These are phyloP conservation scores for Cordyceps fumosorosea DNA, from an alignment of 2,329 filamentous ascomycete genomes.

Conservation along the genomic window DNA sequence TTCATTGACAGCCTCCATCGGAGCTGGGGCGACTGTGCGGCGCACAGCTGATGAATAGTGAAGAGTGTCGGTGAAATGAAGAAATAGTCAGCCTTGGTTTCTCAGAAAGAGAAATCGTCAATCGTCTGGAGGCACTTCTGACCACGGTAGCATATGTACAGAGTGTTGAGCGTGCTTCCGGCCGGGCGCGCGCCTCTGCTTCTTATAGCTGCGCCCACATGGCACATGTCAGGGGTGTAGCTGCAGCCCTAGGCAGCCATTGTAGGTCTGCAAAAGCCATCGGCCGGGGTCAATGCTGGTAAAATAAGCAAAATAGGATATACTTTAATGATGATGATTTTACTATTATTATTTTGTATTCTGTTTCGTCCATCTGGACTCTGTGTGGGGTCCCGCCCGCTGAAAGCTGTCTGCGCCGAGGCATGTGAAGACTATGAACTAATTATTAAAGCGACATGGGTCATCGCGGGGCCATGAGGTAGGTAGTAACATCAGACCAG, in stretches of 20 bases:
- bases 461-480: background rate
- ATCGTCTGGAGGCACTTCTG: background rate
- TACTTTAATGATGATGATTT: no score
- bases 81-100: background rate
- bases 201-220: background rate
- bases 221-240: no score
- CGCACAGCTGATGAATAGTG: background rate
- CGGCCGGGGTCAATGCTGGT: no score
- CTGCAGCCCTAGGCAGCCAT: no score
- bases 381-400: no score
- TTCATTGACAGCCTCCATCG: constrained; percentile 35
- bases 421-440: background rate
- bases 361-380: background rate
- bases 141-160: background rate
- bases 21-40: background rate
- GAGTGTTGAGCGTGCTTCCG: background rate
- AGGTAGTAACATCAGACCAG: no score
- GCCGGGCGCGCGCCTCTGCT: background rate
- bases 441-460: background rate
- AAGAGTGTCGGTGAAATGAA: background rate
- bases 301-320: no score
- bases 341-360: no score
- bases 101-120: background rate
- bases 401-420: background rate
- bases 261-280: no score